Conservation (phyloP, 129 eudicot genomes). For the Helianthus tuberosus region DNA sequence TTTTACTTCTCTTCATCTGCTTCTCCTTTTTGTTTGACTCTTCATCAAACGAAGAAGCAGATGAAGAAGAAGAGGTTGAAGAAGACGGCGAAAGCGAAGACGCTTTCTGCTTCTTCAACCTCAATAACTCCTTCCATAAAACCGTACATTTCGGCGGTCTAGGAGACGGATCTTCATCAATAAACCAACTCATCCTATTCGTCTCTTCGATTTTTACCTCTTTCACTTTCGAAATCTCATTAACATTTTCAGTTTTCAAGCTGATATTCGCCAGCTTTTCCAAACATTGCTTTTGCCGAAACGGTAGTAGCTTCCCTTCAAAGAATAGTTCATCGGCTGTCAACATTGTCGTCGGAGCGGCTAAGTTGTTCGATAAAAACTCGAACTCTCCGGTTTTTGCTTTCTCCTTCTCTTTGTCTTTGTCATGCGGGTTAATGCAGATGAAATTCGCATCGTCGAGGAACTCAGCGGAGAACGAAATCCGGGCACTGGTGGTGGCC, state of each 20-base stretch:
- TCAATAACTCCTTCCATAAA: constrained; percentile 77
- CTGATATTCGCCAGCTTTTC: constrained; percentile 62
- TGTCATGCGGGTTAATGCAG: constrained; percentile 50
- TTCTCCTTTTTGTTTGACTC: constrained; percentile 43
- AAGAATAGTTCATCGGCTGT: constrained; percentile 74
- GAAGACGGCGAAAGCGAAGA: constrained; percentile 63
- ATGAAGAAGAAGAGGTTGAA: constrained; percentile 65
- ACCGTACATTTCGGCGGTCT: constrained; percentile 91
- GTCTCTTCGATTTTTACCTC: constrained; percentile 29
- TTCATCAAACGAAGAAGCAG: constrained; percentile 56
- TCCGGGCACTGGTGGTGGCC: constrained; percentile 53
- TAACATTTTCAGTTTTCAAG: constrained; percentile 40
- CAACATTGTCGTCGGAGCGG: constrained; percentile 46
- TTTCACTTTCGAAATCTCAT: constrained; percentile 25
- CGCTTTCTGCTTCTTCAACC: constrained; percentile 63
- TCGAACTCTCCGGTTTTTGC: constrained; percentile 54
- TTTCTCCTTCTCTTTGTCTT: constrained; percentile 22
- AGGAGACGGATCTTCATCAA: constrained; percentile 93
- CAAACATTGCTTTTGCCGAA: constrained; percentile 58
- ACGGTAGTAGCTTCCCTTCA: constrained; percentile 80
- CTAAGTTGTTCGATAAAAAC: constrained; percentile 52
- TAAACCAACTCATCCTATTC: constrained; percentile 58
- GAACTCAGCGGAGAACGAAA: constrained; percentile 80
- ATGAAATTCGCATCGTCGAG: constrained; percentile 72
- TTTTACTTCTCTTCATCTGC: constrained; percentile 53